A percentile compares a stretch with the other conserved stretches of the same genome.
phyloP scores from a whole-genome alignment of 2,329 filamentous ascomycete species.

The Pseudogymnoascus sp. region DNA sequence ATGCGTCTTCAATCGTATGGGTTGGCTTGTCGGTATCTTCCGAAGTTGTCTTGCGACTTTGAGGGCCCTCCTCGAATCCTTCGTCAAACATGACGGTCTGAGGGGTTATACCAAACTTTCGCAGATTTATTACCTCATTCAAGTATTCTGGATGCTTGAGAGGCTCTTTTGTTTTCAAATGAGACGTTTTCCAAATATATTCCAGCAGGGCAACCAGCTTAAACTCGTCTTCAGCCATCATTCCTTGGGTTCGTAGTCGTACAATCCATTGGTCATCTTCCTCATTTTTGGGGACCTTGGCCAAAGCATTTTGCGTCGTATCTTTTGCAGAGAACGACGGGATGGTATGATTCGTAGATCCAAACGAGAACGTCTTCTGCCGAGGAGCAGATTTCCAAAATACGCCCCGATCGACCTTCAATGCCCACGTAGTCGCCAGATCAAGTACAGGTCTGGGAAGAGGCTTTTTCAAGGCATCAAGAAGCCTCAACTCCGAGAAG shows the following conservation, averaged over 20 bases:
- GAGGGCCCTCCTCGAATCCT: conserved; percentile 45
- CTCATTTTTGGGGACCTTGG: conserved; percentile 66
- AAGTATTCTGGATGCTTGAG: conserved; percentile 37
- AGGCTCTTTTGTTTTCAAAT: conserved; percentile 51
- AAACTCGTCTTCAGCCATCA: conserved; percentile 75
- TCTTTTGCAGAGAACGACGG: conserved; percentile 51
- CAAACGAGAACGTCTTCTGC: conserved; percentile 61
- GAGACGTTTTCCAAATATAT: conserved; percentile 82
- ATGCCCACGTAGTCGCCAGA: conserved; percentile 77
- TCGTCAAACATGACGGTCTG: conserved; percentile 94
- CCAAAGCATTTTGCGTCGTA: conserved; percentile 48
- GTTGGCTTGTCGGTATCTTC: conserved; percentile 36
- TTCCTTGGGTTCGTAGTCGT: conserved; percentile 74
- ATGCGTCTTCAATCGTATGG: conserved; percentile 81
- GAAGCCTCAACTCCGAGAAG: conserved; percentile 64
- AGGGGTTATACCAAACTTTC: conserved; percentile 67
- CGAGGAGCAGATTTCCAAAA: conserved; percentile 80
- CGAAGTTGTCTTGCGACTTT: conserved; percentile 30
- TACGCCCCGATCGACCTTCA: conserved; percentile 67
- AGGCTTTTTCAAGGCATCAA: conserved; percentile 78
- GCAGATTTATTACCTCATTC: conserved; percentile 66
- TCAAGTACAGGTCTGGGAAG: conserved; percentile 75
- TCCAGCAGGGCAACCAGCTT: conserved; percentile 81
- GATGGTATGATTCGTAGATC: conserved; percentile 45
- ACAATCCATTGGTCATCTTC: conserved; percentile 93